Conservation (phyloP, 106 monocot species). For the Dendrobium nobile region DNA sequence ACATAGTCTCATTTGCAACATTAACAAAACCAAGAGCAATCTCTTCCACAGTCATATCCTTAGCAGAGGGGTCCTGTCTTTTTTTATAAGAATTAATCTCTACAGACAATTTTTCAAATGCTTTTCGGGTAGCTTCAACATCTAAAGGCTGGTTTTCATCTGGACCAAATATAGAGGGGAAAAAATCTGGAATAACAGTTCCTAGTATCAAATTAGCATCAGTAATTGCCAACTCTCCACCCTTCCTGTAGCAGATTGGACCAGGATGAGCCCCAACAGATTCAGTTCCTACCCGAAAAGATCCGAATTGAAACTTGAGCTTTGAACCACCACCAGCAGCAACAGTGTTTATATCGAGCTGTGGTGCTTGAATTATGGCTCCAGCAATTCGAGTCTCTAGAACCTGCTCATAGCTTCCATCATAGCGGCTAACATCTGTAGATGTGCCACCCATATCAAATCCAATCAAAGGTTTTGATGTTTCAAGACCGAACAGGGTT, state of each 20-base stretch:
- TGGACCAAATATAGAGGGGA: constrained; percentile 92
- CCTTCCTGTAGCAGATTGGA: constrained; percentile 95
- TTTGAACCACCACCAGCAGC: constrained; percentile 98
- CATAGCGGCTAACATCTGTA: constrained; percentile 89
- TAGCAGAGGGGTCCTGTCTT: constrained; percentile 45
- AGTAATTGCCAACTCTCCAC: constrained; percentile 86
- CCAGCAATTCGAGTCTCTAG: constrained; percentile 94
- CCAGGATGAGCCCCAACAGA: constrained; percentile 99
- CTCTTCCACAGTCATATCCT: constrained; percentile 82
- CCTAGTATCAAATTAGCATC: constrained; percentile 92
- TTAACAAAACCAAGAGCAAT: constrained; percentile 89
- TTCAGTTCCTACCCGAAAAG: constrained; percentile 92
- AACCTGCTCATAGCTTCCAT: constrained; percentile 84
- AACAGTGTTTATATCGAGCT: constrained; percentile 95
- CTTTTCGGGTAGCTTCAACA: constrained; percentile 54
- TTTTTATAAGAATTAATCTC: constrained; percentile 70
- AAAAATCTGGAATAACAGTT: constrained; percentile 76
- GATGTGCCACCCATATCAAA: constrained; percentile 99
- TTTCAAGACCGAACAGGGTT: constrained; percentile 77
- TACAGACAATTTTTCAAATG: constrained; percentile 50
- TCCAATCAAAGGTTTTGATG: constrained; percentile 77
- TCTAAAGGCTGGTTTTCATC: constrained; percentile 88
- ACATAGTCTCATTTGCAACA: constrained; percentile 98
- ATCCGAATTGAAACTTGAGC: constrained; percentile 88
- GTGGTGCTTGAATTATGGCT: constrained; percentile 88